Evolutionary conservation across 805 yeast genomes (phyloP), one percentile per base, ranked within the genome.

Genomic region (Yamadazyma sp.): DNA sequence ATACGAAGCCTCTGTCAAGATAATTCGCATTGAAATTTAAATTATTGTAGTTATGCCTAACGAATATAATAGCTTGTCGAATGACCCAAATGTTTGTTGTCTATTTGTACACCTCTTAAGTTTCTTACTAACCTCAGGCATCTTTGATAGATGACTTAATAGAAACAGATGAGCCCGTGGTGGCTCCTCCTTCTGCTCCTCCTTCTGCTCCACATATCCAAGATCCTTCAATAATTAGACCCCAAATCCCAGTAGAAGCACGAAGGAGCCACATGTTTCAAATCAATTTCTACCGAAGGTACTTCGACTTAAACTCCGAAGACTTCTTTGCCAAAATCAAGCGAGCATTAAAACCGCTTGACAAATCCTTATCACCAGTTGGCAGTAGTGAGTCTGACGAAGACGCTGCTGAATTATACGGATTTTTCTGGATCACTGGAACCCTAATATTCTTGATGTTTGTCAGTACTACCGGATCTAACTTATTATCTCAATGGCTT

Each of bases 391-490:
- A 57, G 21, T 52, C 21, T 6, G 67, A 58, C 22, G 67, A 68
- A 31, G 70, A 70, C 26, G 67, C 70, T 11, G 54, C 62, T 1
- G 98, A 90, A 52, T 62, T 90, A 37, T 91, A 88, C 57, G 96
- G 96, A 0, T 84, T 95, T 6, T 67, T 88, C 13, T 90, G 98
- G 98, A 80, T 90, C 29, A 84, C 91, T 9, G 88, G 89, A 0
- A 83, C 95, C 0, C 76, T 87, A 34, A 78, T 86, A 1, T 77
- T 85, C 46, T 65, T 82, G 21, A 69, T 86, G 56, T 89, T 89
- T 61, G 80, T 88, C 41, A 74, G 89, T 30, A 76, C 84, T 23
- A 82, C 95, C 0, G 73, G 85, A 14, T 75, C 85, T 2, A 79
- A 81, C 32, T 53, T 84, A 15, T 50, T 88, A n/a, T 65, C 78